Conservation (phyloP, 2,329 filamentous ascomycete species). For the Helicocarpus griseus region DNA sequence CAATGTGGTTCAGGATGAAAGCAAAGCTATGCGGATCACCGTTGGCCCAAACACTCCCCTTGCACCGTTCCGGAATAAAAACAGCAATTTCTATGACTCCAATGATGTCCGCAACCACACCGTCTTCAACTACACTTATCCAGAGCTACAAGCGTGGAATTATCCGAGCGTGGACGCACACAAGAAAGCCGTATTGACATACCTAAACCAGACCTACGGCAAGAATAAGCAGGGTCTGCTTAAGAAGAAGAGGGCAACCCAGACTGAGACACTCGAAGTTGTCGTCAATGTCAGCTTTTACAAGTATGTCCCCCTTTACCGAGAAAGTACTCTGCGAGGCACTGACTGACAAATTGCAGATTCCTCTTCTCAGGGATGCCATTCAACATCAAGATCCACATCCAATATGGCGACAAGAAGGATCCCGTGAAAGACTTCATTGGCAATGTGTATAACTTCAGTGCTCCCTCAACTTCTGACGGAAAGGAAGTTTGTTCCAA, state of each 20-base stretch:
- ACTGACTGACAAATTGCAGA: background rate
- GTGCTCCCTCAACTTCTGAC: background rate
- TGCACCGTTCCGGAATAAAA: background rate
- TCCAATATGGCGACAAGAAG: constrained; percentile 1
- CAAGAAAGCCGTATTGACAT: background rate
- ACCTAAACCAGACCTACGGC: background rate
- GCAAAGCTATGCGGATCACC: background rate
- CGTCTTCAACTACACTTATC: constrained; percentile 3
- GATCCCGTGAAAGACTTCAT: constrained; percentile 1
- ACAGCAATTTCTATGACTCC: constrained; percentile 1
- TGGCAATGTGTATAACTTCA: constrained; percentile 1
- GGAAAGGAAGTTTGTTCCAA: constrained; percentile 3
- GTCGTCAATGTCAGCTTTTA: constrained; percentile 3
- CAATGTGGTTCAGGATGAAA: background rate
- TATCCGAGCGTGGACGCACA: background rate
- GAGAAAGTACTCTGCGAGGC: background rate
- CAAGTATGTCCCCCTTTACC: background rate
- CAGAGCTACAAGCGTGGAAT: constrained; percentile 1
- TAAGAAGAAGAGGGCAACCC: background rate
- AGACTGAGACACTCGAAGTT: background rate
- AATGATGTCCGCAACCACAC: constrained; percentile 1
- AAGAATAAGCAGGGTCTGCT: background rate
- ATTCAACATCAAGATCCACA: background rate
- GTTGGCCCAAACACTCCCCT: constrained; percentile 1
- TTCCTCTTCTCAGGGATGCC: constrained; percentile 2